Conservation (phyloP, 2,329 filamentous ascomycete species). For the Sordariomycetes sp. region DNA sequence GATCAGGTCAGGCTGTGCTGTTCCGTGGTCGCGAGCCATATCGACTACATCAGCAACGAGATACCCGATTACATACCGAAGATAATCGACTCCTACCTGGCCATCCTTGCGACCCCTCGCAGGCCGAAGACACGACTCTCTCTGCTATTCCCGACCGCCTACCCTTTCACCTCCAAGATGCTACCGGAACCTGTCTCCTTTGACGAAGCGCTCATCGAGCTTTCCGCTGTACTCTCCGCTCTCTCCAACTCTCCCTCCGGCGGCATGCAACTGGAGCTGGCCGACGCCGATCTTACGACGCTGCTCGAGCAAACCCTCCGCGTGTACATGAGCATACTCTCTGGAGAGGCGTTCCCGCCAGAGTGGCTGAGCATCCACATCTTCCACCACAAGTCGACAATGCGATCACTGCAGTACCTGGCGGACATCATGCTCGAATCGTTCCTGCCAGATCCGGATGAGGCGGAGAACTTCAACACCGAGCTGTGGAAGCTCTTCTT, state of each 20-base stretch:
- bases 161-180: conserved; percentile 73
- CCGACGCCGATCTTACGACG: conserved; percentile 61
- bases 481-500: conserved; percentile 94
- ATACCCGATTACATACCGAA: conserved; percentile 85
- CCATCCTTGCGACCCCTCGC: conserved; percentile 49
- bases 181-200: conserved; percentile 53
- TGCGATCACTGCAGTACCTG: conserved; percentile 76
- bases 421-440: conserved; percentile 69
- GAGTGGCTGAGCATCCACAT: conserved; percentile 91
- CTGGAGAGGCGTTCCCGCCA: conserved; percentile 79
- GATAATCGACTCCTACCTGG: conserved; percentile 79
- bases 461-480: conserved; percentile 85
- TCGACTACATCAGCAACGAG: conserved; percentile 66
- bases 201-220: conserved; percentile 80
- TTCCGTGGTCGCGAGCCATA: conserved; percentile 80
- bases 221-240: conserved; percentile 78
- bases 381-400: conserved; percentile 82
- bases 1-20: conserved; percentile 91
- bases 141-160: conserved; percentile 78
- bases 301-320: conserved; percentile 71
- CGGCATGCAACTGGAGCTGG: conserved; percentile 65
- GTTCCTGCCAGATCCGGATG: conserved; percentile 80
- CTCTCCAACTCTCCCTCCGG: conserved; percentile 59
- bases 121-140: conserved; percentile 60
- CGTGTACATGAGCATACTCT: conserved; percentile 80